Percentiles rank a stretch among this genome's conserved stretches.
phyloP scores from a whole-genome alignment of 2,329 filamentous ascomycete species.

The Penicillium polonicum region DNA sequence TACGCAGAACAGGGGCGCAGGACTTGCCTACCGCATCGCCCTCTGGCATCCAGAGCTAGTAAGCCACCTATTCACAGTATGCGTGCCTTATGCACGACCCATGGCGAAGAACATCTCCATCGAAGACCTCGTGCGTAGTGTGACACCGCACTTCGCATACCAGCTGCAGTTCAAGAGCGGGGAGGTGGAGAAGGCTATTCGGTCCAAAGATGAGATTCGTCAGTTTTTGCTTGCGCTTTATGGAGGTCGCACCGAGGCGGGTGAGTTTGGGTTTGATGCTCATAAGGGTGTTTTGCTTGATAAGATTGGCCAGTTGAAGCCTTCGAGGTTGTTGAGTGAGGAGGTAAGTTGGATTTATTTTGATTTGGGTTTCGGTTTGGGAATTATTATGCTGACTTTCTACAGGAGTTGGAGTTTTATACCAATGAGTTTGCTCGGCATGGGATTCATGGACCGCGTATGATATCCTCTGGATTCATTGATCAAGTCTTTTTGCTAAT shows the following conservation, averaged over 20 bases:
- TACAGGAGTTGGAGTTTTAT: constrained; percentile 71
- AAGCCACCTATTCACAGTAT: constrained; percentile 73
- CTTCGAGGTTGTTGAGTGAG: constrained; percentile 59
- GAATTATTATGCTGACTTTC: background rate
- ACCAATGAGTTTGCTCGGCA: constrained; percentile 66
- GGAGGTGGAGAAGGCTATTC: constrained; percentile 60
- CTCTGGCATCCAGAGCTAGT: constrained; percentile 72
- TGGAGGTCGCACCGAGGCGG: constrained; percentile 60
- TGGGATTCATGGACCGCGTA: constrained; percentile 72
- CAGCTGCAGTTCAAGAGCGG: constrained; percentile 75
- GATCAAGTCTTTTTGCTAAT: background rate
- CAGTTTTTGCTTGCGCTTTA: constrained; percentile 71
- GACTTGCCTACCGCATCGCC: constrained; percentile 70
- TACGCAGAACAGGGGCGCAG: constrained; percentile 62
- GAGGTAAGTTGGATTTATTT: constrained; percentile 47
- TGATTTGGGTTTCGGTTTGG: background rate
- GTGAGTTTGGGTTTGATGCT: constrained; percentile 59
- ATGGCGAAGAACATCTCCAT: constrained; percentile 54
- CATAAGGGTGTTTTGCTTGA: constrained; percentile 64
- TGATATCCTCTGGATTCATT: constrained; percentile 23
- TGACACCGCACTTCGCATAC: constrained; percentile 72
- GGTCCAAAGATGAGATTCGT: constrained; percentile 61
- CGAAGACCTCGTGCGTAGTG: constrained; percentile 57
- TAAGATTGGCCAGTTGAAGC: constrained; percentile 57
- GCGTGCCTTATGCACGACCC: constrained; percentile 70